Conservation (phyloP, 208 protist species). For the Acanthamoeba culbertsoni region DNA sequence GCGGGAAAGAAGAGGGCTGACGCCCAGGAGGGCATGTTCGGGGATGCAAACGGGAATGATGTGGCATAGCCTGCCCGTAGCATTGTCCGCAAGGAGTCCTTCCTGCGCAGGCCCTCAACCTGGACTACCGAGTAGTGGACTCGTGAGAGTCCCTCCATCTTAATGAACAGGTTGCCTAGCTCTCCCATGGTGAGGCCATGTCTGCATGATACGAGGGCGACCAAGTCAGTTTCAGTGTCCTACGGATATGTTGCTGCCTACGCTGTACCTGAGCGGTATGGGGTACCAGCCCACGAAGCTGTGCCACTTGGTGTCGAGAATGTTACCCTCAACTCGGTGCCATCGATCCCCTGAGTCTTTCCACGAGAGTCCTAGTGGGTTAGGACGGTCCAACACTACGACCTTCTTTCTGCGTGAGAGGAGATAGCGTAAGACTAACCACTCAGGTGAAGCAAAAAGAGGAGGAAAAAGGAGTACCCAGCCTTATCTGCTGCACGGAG, state of each 20-base stretch:
- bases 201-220: background rate
- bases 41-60: constrained; percentile 45
- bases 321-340: constrained; percentile 12
- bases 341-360: background rate
- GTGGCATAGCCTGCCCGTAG: background rate
- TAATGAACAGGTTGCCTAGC: constrained; percentile 14
- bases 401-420: background rate
- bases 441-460: background rate
- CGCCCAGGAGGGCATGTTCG: constrained; percentile 29
- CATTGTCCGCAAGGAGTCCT: background rate
- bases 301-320: constrained; percentile 36
- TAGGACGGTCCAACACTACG: constrained; percentile 28
- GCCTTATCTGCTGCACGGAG: background rate
- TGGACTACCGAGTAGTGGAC: background rate
- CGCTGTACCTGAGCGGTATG: constrained; percentile 9
- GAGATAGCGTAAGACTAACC: background rate
- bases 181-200: constrained; percentile 18
- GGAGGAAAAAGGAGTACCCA: background rate
- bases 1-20: constrained; percentile 26
- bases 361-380: constrained; percentile 21
- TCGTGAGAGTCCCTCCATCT: background rate
- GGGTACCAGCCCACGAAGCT: constrained; percentile 57
- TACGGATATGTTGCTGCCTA: background rate
- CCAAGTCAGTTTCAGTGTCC: too few relatives aligned
- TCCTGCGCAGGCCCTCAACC: constrained; percentile 24